Percentiles rank a stretch among this genome's conserved stretches.
Evolutionary conservation across 1,284 basidiomycete genomes (phyloP).

Genomic region (Austroboletus olivaceoglutinosus): DNA sequence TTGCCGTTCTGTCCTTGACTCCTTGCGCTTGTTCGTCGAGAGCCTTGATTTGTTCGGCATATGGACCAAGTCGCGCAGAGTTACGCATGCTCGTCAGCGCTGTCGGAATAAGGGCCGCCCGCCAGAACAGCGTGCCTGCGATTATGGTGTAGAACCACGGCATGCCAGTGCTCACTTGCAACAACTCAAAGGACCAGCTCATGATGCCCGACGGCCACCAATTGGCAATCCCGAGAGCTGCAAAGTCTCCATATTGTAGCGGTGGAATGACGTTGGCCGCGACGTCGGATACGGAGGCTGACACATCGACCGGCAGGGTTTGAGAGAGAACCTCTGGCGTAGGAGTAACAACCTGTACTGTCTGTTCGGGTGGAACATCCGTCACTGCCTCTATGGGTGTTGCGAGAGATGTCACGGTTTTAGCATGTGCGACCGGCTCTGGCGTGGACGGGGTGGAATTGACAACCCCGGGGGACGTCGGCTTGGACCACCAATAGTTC

Average conservation of each 20-base stretch:
- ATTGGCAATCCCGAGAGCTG: constrained; percentile 68
- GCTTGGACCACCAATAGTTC: constrained; percentile 35
- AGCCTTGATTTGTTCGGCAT: constrained; percentile 56
- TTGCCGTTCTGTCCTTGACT: constrained; percentile 42
- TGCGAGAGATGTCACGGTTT: neutral
- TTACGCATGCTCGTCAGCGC: constrained; percentile 65
- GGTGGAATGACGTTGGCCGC: constrained; percentile 39
- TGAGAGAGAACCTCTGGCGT: constrained; percentile 5
- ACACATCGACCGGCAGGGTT: constrained; percentile 8
- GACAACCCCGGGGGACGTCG: constrained; percentile 7
- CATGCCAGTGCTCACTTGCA: constrained; percentile 72
- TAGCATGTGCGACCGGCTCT: neutral
- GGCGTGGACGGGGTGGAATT: neutral
- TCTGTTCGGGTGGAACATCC: neutral
- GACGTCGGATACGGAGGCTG: constrained; percentile 21
- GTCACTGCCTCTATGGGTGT: neutral
- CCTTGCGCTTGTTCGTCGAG: constrained; percentile 50
- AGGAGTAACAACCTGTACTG: neutral
- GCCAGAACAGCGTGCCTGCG: constrained; percentile 67
- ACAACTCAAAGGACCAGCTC: constrained; percentile 67
- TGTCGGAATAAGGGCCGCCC: constrained; percentile 69
- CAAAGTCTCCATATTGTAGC: constrained; percentile 76
- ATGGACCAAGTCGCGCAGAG: constrained; percentile 67
- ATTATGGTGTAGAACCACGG: constrained; percentile 90
- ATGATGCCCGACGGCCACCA: constrained; percentile 59